A percentile compares a stretch with the other conserved stretches of the same genome.
phyloP scores from a whole-genome alignment of 2,329 filamentous ascomycete species.

The Neonectria hederae region DNA sequence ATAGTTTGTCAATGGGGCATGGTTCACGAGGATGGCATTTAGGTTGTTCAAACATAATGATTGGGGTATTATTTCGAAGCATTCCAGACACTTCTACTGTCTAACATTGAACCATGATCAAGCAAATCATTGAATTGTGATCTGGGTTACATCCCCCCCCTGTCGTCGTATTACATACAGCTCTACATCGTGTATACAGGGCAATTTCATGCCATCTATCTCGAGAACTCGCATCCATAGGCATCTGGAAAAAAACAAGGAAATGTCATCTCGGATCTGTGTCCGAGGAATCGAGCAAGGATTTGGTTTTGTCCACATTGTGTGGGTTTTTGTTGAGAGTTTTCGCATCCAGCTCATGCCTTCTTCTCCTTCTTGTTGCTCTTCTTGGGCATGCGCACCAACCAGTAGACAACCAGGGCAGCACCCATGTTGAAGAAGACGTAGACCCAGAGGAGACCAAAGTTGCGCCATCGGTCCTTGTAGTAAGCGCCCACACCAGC shows the following conservation, averaged over 20 bases:
- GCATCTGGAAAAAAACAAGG: slow-evolving; percentile 19
- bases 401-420: slow-evolving; percentile 67
- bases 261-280: slow-evolving; percentile 6
- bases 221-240: slow-evolving; percentile 6
- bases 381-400: slow-evolving; percentile 59
- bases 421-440: slow-evolving; percentile 66
- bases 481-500: slow-evolving; percentile 62
- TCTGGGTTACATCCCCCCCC: slow-evolving; percentile 9
- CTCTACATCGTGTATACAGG: slow-evolving; percentile 19
- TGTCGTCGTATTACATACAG: slow-evolving; percentile 21
- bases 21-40: neutral
- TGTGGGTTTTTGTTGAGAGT: neutral
- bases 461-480: slow-evolving; percentile 73
- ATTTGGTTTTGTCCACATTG: neutral
- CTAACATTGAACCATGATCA: neutral
- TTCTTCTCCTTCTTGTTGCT: slow-evolving; percentile 47
- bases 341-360: neutral
- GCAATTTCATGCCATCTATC: slow-evolving; percentile 18
- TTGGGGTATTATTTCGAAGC: neutral
- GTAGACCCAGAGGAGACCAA: slow-evolving; percentile 70
- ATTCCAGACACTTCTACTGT: neutral
- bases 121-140: slow-evolving; percentile 4
- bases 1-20: neutral
- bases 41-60: neutral
- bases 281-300: slow-evolving; percentile 5